Percentiles rank a stretch among this genome's conserved stretches.
phyloP scores from a whole-genome alignment of 176 grass and related monocot genomes.

The Dactylis glomerata region DNA sequence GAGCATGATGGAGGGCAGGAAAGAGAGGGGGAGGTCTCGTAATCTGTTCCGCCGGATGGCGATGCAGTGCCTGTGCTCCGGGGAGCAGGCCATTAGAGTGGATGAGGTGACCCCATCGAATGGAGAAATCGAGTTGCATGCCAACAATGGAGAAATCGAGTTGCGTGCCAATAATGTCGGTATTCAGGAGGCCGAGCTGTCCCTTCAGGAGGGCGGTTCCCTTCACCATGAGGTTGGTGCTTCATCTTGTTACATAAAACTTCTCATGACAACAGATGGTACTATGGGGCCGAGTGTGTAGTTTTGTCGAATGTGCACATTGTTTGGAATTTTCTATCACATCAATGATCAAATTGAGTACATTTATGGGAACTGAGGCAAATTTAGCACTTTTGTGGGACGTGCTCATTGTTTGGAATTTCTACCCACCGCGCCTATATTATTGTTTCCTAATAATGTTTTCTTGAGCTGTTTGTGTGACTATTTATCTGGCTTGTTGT shows the following conservation, averaged over 20 bases:
- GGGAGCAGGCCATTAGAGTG: constrained; percentile 41
- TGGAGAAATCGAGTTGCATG: constrained; percentile 16
- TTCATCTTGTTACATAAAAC: background rate
- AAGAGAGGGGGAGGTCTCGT: constrained; percentile 11
- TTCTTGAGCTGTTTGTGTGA: background rate
- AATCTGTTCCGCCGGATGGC: background rate
- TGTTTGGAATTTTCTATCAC: background rate
- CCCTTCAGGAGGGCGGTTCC: constrained; percentile 61
- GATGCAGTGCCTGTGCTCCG: constrained; percentile 74
- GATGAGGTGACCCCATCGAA: constrained; percentile 34
- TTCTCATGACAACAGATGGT: background rate
- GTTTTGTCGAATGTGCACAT: background rate
- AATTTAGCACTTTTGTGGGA: no score
- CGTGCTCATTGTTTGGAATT: no score
- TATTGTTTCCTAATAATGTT: no score
- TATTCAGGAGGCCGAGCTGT: constrained; percentile 66
- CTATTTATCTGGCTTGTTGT: background rate
- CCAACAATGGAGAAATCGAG: constrained; percentile 27
- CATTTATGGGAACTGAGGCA: no score
- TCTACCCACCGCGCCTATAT: no score
- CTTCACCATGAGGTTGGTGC: constrained; percentile 69
- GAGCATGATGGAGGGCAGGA: constrained; percentile 14
- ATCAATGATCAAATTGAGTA: no score
- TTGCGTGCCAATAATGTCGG: constrained; percentile 21
- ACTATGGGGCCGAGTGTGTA: background rate